Evolutionary conservation across 176 grass and related monocot genomes (phyloP), one percentile per base, ranked within the genome.

Genomic region (Alloteropsis semialata): DNA sequence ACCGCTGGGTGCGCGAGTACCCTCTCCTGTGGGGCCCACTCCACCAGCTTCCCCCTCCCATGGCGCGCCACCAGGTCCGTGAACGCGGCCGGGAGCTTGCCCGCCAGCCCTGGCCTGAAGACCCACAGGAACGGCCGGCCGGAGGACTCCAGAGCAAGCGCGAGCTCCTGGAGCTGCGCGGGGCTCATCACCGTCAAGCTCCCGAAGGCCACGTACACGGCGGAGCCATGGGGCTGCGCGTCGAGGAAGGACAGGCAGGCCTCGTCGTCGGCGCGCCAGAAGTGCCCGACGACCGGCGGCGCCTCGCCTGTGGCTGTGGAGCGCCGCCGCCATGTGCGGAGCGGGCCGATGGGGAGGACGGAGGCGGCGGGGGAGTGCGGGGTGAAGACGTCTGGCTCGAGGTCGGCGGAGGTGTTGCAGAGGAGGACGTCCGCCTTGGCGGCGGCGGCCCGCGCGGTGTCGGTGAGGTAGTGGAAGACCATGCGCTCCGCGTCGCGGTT

Each of bases 131-230:
- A 92, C 5, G 87, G 84, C 11, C 72, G 66, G 2, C 36, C 79
- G 10, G 80, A 86, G 7, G 54, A 30, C 8, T 59, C 54, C 3
- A 92, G 53, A 17, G 80, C 91, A 1, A 87, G 82, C 0, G 84
- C 91, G 4, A 93, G 45, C 81, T 93, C 88, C 17, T 61, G 25
- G 4, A 90, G 70, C 53, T 91, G 91, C 3, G 44, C 51, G 2
- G 56, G 59, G 54, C 75, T 78, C 57, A 91, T 86, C 65, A 84
- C 27, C 3, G 86, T 75, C 12, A 90, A 33, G 30, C 89, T 94
- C 0, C 92, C 89, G 8, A 94, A 94, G 1, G 92, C 86, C 5
- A 91, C 74, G 10, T 91, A 94, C 28, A 84, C 34, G 1, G 89
- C 92, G 1, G 82, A 91, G 17, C 82, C 72, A 0, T 2, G 15